A percentile compares a stretch with the other conserved stretches of the same genome.
Conservation (phyloP, 176 grass and related monocot species). For the Oryza rufipogon region DNA sequence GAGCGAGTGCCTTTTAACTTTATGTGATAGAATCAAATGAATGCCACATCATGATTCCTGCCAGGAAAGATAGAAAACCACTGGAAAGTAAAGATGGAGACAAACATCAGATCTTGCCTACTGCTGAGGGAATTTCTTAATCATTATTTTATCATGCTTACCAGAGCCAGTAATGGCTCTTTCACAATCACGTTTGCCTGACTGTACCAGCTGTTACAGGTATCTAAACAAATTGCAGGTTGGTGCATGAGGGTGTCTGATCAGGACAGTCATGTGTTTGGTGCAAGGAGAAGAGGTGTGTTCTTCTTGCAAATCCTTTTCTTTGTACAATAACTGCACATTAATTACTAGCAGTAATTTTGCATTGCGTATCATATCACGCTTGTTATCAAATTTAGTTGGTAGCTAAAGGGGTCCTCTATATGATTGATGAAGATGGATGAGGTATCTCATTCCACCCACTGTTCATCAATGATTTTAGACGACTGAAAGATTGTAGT, state of each 20-base stretch:
- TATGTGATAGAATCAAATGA: constrained; percentile 38
- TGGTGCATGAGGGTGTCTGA: constrained; percentile 28
- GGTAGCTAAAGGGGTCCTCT: constrained; percentile 10
- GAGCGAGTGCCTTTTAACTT: neutral
- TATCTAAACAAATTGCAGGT: constrained; percentile 39
- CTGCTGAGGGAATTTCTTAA: constrained; percentile 19
- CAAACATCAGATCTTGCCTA: constrained; percentile 53
- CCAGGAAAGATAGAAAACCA: constrained; percentile 13
- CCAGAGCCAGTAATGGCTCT: constrained; percentile 25
- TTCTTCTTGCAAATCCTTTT: neutral
- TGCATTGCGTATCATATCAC: neutral
- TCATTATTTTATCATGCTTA: constrained; percentile 12
- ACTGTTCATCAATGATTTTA: constrained; percentile 39
- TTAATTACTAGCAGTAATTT: neutral
- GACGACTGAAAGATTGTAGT: constrained; percentile 20
- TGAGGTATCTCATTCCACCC: constrained; percentile 33
- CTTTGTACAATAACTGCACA: constrained; percentile 8
- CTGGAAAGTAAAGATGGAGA: constrained; percentile 43
- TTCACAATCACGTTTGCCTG: neutral
- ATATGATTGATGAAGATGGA: constrained; percentile 36
- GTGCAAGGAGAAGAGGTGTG: constrained; percentile 29
- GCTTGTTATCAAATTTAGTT: constrained; percentile 23
- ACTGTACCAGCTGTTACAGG: constrained; percentile 25
- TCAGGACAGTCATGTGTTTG: constrained; percentile 45
- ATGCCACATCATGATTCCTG: constrained; percentile 47